phyloP scores from a whole-genome alignment of 2,329 filamentous ascomycete species.

The Fusarium chaquense region DNA sequence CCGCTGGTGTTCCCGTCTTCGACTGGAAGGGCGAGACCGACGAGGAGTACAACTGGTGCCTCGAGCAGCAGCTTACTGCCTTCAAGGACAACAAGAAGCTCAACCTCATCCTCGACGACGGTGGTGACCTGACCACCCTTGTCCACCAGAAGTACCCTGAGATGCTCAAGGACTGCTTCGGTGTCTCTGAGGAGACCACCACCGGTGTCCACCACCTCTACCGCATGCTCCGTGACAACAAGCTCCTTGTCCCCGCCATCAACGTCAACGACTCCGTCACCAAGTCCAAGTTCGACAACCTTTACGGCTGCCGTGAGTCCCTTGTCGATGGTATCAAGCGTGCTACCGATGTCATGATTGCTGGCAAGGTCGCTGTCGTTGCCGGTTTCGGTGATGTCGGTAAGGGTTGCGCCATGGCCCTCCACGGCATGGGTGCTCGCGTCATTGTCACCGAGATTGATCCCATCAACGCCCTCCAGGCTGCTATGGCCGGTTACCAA shows the following conservation, averaged over 20 bases:
- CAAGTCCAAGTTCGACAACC: constrained; percentile 99
- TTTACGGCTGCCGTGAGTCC: constrained; percentile 99
- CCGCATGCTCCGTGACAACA: constrained; percentile 92
- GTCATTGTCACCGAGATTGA: constrained; percentile 97
- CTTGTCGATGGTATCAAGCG: constrained; percentile 99
- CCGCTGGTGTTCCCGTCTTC: constrained; percentile 87
- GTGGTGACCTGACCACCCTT: constrained; percentile 95
- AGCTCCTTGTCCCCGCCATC: constrained; percentile 93
- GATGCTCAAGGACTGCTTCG: constrained; percentile 97
- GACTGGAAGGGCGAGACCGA: constrained; percentile 92
- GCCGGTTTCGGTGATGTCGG: constrained; percentile 99
- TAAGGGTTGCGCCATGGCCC: constrained; percentile 97
- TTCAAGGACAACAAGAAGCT: constrained; percentile 98
- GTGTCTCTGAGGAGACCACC: constrained; percentile 99
- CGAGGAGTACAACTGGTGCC: constrained; percentile 99
- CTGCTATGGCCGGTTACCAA: constrained; percentile 96
- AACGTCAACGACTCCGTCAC: constrained; percentile 99
- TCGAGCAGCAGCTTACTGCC: constrained; percentile 96
- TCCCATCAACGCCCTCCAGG: constrained; percentile 99
- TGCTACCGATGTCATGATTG: constrained; percentile 99
- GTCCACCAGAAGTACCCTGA: constrained; percentile 99
- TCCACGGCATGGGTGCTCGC: constrained; percentile 96
- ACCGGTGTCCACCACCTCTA: constrained; percentile 99
- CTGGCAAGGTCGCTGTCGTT: constrained; percentile 97
- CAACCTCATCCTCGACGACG: constrained; percentile 99